Conservation (phyloP, 768 basidiomycete genomes). For the Lentinula edodes region DNA sequence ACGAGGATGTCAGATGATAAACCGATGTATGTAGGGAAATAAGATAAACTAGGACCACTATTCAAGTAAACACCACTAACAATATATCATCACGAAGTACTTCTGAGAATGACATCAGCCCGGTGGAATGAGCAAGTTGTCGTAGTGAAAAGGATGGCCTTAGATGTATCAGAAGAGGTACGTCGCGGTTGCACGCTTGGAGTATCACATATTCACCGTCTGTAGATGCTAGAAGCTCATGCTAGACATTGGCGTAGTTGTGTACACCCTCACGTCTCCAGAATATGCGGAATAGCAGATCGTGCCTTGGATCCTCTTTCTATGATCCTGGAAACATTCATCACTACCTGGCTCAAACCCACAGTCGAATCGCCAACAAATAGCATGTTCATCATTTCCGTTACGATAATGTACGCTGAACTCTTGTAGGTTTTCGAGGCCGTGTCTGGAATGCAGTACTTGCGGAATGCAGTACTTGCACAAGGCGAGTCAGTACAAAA, state of each 20-base stretch:
- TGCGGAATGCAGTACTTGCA: too few relatives aligned
- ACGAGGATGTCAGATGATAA: too few relatives aligned
- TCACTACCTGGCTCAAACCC: slow-evolving; percentile 15
- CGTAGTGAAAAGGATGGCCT: neutral
- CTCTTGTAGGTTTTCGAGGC: slow-evolving; percentile 14
- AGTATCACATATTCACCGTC: neutral
- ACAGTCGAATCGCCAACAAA: slow-evolving; percentile 12
- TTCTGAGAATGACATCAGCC: neutral
- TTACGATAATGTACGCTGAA: neutral
- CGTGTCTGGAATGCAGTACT: slow-evolving; percentile 20
- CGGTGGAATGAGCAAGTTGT: slow-evolving; percentile 4
- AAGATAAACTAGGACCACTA: too few relatives aligned
- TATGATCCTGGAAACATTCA: slow-evolving; percentile 15
- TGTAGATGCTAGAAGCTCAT: slow-evolving; percentile 13
- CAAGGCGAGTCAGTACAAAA: slow-evolving; percentile 6
- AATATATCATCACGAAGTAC: too few relatives aligned
- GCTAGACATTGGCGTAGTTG: slow-evolving; percentile 16
- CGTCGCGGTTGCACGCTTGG: neutral
- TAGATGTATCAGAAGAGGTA: slow-evolving; percentile 3
- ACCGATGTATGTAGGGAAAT: too few relatives aligned
- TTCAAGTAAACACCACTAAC: too few relatives aligned
- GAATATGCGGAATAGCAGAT: slow-evolving; percentile 17
- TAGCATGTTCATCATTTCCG: slow-evolving; percentile 5
- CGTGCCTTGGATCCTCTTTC: slow-evolving; percentile 16
- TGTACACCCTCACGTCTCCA: slow-evolving; percentile 16